Percentiles rank a stretch among this genome's conserved stretches.
These are phyloP conservation scores for Pouteria glomerata DNA, from an alignment of 148 eudicot species.

Conservation along the genomic window DNA sequence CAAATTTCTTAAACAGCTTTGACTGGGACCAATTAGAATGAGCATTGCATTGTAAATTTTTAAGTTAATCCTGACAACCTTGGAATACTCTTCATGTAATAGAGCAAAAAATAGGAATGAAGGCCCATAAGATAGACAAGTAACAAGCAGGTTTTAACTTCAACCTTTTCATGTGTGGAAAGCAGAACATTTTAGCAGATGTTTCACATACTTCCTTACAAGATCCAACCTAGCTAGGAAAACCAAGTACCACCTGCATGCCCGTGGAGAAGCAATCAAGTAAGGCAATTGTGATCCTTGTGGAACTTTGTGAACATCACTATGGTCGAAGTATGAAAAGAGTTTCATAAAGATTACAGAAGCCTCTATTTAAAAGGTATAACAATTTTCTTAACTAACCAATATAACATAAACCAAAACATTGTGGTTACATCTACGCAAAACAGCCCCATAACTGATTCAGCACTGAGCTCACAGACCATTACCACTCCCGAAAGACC, in stretches of 20 bases:
- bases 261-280: neutral
- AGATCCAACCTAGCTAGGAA: neutral
- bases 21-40: too few relatives aligned
- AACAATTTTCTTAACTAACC: neutral
- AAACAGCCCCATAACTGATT: neutral
- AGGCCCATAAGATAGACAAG: neutral
- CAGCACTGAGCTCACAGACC: neutral
- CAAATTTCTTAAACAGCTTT: too few relatives aligned
- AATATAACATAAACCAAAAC: neutral
- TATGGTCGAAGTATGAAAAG: neutral
- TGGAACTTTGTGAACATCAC: neutral
- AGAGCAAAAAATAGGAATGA: neutral
- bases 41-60: neutral
- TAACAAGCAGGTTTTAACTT: neutral
- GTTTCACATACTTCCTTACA: neutral
- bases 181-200: neutral
- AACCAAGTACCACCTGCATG: slow-evolving; percentile 4
- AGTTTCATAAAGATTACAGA: slow-evolving; percentile 1
- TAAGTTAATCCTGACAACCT: neutral
- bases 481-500: neutral
- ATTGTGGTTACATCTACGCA: neutral
- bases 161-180: neutral
- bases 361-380: neutral
- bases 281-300: neutral
- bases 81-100: neutral